A percentile compares a stretch with the other conserved stretches of the same genome.
Conservation (phyloP, 345 rosid species). For the Salix dunnii region DNA sequence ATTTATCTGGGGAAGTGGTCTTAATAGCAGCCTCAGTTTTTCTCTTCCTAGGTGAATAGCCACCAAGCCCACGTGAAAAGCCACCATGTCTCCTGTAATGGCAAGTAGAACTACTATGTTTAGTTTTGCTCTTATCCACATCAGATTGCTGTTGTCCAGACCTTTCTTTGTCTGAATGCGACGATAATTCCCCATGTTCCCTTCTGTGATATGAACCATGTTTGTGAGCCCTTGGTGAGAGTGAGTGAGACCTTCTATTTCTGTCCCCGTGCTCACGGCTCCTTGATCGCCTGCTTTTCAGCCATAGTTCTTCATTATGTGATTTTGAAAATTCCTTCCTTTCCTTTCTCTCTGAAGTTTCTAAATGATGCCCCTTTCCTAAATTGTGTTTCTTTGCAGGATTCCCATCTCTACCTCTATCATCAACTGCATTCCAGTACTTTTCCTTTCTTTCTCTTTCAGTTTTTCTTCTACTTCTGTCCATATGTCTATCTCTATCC, state of each 20-base stretch:
- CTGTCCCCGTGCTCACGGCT: conserved; percentile 57
- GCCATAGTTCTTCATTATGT: conserved; percentile 40
- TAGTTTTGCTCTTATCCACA: conserved; percentile 33
- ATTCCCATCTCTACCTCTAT: conserved; percentile 36
- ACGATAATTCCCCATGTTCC: conserved; percentile 41
- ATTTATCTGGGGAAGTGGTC: conserved; percentile 67
- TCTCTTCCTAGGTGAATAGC: conserved; percentile 91
- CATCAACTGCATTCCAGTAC: conserved; percentile 42
- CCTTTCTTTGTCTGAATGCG: conserved; percentile 41
- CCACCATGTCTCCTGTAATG: conserved; percentile 51
- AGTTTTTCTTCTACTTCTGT: conserved; percentile 34
- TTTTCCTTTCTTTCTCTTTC: conserved; percentile 53
- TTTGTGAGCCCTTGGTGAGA: conserved; percentile 48
- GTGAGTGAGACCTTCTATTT: conserved; percentile 52
- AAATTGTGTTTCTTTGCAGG: conserved; percentile 43
- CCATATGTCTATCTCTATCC: conserved; percentile 29
- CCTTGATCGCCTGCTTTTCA: conserved; percentile 66
- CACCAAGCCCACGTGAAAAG: conserved; percentile 76
- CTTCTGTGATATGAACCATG: conserved; percentile 39
- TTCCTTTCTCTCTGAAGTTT: conserved; percentile 46
- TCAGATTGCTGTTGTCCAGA: conserved; percentile 47
- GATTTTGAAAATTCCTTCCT: conserved; percentile 52
- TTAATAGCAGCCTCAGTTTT: conserved; percentile 55
- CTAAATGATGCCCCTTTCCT: conserved; percentile 39
- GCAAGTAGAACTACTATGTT: conserved; percentile 46